Evolutionary conservation across 306 rosid genomes (phyloP).

Genomic region (Pueraria montana): DNA sequence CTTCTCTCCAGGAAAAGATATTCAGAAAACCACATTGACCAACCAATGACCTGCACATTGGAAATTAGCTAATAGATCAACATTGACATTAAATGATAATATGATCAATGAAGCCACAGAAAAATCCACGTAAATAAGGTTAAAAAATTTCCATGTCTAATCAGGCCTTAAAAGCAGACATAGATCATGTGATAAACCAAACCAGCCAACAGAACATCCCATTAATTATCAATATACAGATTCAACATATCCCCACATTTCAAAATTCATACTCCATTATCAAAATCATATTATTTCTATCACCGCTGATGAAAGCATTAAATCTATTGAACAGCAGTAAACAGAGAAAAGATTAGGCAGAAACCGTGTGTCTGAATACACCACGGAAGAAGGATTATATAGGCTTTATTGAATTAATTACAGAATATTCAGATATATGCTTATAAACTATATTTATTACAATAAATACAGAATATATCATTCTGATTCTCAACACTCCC

Average conservation of each 20-base stretch:
- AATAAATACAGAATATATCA: too few species aligned
- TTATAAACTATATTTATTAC: too few species aligned
- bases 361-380: too few species aligned
- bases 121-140: background rate
- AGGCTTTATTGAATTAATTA: too few species aligned
- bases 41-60: slow-evolving; percentile 83
- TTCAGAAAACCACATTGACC: slow-evolving; percentile 99
- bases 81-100: slow-evolving; percentile 11
- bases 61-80: slow-evolving; percentile 29
- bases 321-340: too few species aligned
- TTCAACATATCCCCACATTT: slow-evolving; percentile 1
- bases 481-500: too few species aligned
- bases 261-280: slow-evolving; percentile 12
- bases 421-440: too few species aligned
- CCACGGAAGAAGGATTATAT: too few species aligned
- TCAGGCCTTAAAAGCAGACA: slow-evolving; percentile 5
- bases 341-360: too few species aligned
- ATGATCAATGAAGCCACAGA: background rate
- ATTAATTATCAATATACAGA: slow-evolving; percentile 7
- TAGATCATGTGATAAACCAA: slow-evolving; percentile 19
- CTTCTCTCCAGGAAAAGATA: slow-evolving; percentile 94
- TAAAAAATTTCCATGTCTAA: slow-evolving; percentile 18
- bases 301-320: slow-evolving; percentile 7
- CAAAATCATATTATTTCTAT: slow-evolving; percentile 6
- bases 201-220: slow-evolving; percentile 21